Conservation (phyloP, 306 rosid genomes). For the Pterocarpus macrocarpus region DNA sequence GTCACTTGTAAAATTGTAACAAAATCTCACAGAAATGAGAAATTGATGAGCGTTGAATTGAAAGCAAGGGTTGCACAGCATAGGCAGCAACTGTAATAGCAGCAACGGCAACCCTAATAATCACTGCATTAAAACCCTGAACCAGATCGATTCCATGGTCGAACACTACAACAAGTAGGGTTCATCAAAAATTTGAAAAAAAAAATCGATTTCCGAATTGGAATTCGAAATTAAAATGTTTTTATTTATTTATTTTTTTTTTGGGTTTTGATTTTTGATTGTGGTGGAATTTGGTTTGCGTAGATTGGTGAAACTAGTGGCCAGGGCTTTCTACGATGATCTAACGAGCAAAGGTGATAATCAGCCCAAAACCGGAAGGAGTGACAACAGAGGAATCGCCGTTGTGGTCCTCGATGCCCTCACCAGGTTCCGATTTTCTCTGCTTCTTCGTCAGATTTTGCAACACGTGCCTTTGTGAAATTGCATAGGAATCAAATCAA, state of each 20-base stretch:
- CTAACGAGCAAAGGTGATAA: constrained; percentile 75
- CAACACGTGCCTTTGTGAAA: background rate
- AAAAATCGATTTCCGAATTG: background rate
- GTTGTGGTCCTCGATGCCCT: constrained; percentile 92
- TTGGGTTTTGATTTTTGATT: background rate
- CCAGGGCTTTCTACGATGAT: constrained; percentile 86
- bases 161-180: constrained; percentile 79
- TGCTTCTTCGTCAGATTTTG: background rate
- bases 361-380: constrained; percentile 79
- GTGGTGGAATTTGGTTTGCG: background rate
- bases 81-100: background rate
- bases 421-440: constrained; percentile 59
- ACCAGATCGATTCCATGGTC: constrained; percentile 37
- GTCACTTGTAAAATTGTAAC: no score
- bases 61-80: background rate
- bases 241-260: background rate
- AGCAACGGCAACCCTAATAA: background rate
- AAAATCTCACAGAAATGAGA: no score
- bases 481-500: background rate
- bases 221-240: background rate
- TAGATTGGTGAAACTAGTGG: constrained; percentile 82
- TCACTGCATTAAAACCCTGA: background rate
- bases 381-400: constrained; percentile 85
- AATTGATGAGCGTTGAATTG: no score
- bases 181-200: background rate